Conservation (phyloP, 768 basidiomycete species). For the Tylopilus rubrobrunneus region DNA sequence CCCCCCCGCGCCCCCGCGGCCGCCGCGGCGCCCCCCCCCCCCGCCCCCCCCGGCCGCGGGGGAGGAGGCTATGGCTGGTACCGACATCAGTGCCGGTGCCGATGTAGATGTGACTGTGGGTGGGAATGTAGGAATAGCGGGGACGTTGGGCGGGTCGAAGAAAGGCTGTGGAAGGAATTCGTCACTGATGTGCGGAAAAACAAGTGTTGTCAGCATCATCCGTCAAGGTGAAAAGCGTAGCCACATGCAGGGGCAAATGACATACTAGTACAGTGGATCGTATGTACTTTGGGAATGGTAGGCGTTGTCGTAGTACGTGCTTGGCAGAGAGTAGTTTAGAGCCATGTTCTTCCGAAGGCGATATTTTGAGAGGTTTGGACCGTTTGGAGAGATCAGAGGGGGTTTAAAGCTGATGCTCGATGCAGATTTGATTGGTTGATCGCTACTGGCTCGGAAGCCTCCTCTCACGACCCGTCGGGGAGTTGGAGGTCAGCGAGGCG, state of each 20-base stretch:
- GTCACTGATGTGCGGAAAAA: constrained; percentile 4
- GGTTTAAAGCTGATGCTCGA: constrained; percentile 4
- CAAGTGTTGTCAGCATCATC: not conserved
- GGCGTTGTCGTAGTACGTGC: not conserved
- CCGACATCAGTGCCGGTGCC: not conserved
- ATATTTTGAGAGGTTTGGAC: not conserved
- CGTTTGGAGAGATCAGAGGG: not conserved
- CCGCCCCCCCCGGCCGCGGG: too few species aligned
- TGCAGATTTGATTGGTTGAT: not conserved
- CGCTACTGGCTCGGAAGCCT: not conserved
- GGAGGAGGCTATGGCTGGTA: not conserved
- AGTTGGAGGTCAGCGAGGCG: constrained; percentile 7
- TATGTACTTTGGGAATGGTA: not conserved
- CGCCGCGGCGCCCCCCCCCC: too few species aligned
- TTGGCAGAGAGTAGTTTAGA: not conserved
- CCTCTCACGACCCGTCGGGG: not conserved
- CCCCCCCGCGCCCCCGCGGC: too few species aligned
- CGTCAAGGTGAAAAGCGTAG: not conserved
- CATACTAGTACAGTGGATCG: constrained; percentile 11
- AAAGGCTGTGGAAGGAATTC: constrained; percentile 15
- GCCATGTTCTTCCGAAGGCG: not conserved
- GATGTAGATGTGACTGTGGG: not conserved
- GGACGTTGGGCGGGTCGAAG: not conserved
- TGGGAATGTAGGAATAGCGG: too few species aligned
- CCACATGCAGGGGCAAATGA: not conserved